Conservation (phyloP, 1,284 basidiomycete genomes). For the Boletus sp. region DNA sequence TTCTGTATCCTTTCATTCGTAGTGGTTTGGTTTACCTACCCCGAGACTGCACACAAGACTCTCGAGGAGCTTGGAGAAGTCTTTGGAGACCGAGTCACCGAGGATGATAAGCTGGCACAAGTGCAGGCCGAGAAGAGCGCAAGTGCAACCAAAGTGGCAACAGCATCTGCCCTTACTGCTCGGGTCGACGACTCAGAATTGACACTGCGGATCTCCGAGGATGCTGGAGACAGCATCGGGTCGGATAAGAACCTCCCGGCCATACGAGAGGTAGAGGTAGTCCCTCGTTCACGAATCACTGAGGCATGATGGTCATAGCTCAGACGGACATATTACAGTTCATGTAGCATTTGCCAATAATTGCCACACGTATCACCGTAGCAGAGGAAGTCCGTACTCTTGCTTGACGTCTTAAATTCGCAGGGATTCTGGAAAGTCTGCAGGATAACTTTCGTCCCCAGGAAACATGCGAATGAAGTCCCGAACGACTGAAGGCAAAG, state of each 20-base stretch:
- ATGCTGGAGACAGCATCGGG: constrained; percentile 6
- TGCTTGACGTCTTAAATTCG: constrained; percentile 25
- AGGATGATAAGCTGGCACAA: constrained; percentile 24
- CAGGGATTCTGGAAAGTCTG: constrained; percentile 46
- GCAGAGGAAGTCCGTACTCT: neutral
- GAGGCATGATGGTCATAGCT: constrained; percentile 1
- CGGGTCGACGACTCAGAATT: constrained; percentile 25
- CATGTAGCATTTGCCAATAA: neutral
- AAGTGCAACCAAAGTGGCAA: constrained; percentile 6
- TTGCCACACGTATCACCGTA: neutral
- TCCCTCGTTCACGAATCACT: constrained; percentile 4
- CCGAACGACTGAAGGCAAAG: constrained; percentile 32
- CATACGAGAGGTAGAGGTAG: constrained; percentile 19
- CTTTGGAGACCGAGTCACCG: constrained; percentile 42
- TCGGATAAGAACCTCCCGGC: constrained; percentile 19
- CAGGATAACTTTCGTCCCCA: constrained; percentile 44
- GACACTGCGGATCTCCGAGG: constrained; percentile 25
- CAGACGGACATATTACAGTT: neutral
- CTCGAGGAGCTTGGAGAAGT: constrained; percentile 51
- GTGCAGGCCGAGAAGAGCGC: constrained; percentile 17
- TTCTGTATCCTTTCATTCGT: constrained; percentile 45
- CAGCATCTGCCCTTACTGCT: constrained; percentile 14
- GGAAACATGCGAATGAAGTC: constrained; percentile 45
- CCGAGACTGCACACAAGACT: constrained; percentile 43
- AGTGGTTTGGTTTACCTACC: constrained; percentile 48